Base-by-base conservation (phyloP, 2,329 filamentous ascomycete genomes). In the Nannizzia gypsea region DNA sequence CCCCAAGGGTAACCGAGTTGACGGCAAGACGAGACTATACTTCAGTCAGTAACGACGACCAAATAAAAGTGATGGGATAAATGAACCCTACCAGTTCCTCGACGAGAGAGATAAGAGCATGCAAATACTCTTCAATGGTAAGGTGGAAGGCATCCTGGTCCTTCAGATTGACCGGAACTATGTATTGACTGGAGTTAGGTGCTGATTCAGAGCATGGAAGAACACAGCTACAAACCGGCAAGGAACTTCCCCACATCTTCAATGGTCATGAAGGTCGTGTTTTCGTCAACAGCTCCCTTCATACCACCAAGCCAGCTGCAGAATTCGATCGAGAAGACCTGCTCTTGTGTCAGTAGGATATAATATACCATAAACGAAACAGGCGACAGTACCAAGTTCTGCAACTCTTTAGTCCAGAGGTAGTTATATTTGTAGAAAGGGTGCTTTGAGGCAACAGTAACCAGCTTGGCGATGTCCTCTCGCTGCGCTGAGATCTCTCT, bases 381-480 rank as follows among this genome's bases (percentile, higher is more conserved):
- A 17, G 50, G 8, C 8, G 26, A 15, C 36, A 20, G 31, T 81
- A 81, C 83, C 50, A 89, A 83, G 71, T 89, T 89, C 73, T 97
- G 92, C 59, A 96, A 77, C 68, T 88, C 84, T 61, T 89, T 83
- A 28, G 84, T 82, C 93, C 93, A 99, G 71, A 90, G 83, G 60
- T 80, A 78, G 74, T 96, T 96, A 78, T 95, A 96, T 81, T 96
- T 96, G 84, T 97, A 99, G 79, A 97, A 99, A 0, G 93, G 92
- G 68, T 95, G 87, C 71, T 88, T 81, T 26, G 90, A 91, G 1
- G 91, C 90, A 59, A 89, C 82, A 59, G 80, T 75, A 63, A 83
- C 82, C 50, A 99, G 82, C 65, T 86, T 83, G 60, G 78, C 76
- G 52, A 96, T 81, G 50, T 86, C 87, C 55, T 83, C 78, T 60